A percentile compares a stretch with the other conserved stretches of the same genome.
Evolutionary conservation across 1,284 basidiomycete genomes (phyloP).

Genomic region (Erythrobasidium hasegawianum): DNA sequence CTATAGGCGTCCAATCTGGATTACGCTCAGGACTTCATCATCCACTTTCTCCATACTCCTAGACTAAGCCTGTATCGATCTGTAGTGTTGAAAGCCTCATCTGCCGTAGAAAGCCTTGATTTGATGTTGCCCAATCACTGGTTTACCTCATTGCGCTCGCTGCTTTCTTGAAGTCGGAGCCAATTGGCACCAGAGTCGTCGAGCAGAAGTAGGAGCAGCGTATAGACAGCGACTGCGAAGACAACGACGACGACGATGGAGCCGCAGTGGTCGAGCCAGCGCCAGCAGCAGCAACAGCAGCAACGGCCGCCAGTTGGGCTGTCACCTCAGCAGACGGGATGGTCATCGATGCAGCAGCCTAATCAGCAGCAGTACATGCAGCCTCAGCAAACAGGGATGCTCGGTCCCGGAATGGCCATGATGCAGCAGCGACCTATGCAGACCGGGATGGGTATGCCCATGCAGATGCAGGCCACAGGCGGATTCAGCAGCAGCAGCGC

Average conservation of each 20-base stretch:
- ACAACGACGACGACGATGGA: slow-evolving; percentile 6
- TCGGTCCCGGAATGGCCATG: slow-evolving; percentile 43
- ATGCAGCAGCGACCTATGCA: slow-evolving; percentile 38
- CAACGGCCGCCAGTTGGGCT: slow-evolving; percentile 48
- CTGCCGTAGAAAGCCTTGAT: neutral
- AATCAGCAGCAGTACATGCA: slow-evolving; percentile 41
- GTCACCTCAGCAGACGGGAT: slow-evolving; percentile 54
- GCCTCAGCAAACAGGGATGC: slow-evolving; percentile 42
- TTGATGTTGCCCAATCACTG: no score
- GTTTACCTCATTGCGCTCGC: no score
- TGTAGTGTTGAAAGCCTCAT: no score
- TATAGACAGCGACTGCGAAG: no score
- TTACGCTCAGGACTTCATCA: no score
- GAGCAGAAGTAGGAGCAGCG: no score
- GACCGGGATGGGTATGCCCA: slow-evolving; percentile 41
- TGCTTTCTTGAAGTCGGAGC: no score
- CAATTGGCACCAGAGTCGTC: no score
- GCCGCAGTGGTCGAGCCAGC: slow-evolving; percentile 49
- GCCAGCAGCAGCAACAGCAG: slow-evolving; percentile 53
- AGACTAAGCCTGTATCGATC: no score
- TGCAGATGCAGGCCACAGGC: no score
- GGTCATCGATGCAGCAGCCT: slow-evolving; percentile 40
- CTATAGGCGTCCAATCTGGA: no score
- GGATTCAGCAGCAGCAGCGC: slow-evolving; percentile 53
- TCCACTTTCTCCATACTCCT: no score